These are phyloP conservation scores for Orbilia quercus DNA, from an alignment of 2,329 filamentous ascomycete species.

Conservation along the genomic window DNA sequence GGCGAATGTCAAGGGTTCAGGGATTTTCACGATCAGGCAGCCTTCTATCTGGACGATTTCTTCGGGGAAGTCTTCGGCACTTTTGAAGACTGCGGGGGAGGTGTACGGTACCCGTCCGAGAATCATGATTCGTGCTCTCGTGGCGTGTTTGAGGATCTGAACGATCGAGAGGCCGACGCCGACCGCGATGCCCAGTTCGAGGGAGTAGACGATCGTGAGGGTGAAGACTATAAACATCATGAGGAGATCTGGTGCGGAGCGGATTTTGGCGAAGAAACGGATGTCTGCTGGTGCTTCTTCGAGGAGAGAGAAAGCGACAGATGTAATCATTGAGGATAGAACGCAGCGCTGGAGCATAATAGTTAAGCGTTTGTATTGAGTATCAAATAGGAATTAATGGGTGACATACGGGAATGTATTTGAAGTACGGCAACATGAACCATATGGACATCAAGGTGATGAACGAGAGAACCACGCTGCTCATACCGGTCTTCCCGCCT, in stretches of 20 bases:
- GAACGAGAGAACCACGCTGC: constrained; percentile 83
- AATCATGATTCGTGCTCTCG: constrained; percentile 94
- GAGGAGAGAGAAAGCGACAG: constrained; percentile 92
- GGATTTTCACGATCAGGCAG: constrained; percentile 95
- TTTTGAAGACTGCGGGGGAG: constrained; percentile 76
- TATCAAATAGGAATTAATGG: background rate
- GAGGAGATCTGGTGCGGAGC: constrained; percentile 83
- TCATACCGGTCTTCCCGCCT: constrained; percentile 92
- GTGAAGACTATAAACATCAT: constrained; percentile 92
- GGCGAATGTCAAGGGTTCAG: constrained; percentile 94
- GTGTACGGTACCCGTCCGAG: constrained; percentile 86
- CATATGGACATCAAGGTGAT: constrained; percentile 84
- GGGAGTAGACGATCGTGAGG: constrained; percentile 92
- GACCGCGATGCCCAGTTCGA: constrained; percentile 91
- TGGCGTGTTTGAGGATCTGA: constrained; percentile 88
- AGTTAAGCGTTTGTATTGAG: background rate
- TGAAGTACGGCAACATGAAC: constrained; percentile 89
- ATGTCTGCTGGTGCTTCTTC: constrained; percentile 96
- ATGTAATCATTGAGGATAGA: constrained; percentile 90
- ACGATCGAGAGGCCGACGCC: constrained; percentile 91
- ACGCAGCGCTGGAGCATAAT: constrained; percentile 65
- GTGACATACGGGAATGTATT: constrained; percentile 85
- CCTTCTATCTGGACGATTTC: constrained; percentile 84
- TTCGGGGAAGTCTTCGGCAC: constrained; percentile 79
- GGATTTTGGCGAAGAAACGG: constrained; percentile 85